Percentiles rank a stretch among this genome's conserved stretches.
Evolutionary conservation across 441 rosid species (phyloP).

Genomic region (Manihot esculenta): DNA sequence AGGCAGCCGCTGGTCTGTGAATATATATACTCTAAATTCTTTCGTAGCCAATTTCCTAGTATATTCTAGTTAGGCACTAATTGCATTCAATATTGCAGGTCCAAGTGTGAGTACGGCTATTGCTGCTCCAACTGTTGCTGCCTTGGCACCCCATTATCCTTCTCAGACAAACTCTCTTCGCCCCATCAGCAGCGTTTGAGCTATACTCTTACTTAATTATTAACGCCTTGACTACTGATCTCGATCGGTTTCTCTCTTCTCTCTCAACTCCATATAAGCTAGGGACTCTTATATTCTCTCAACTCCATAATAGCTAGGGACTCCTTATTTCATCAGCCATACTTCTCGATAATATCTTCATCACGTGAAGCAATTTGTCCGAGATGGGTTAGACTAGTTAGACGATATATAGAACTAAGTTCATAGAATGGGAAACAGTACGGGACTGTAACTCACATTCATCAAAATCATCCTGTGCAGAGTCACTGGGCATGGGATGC

Average conservation of each 20-base stretch:
- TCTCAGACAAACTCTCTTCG: conserved; percentile 14
- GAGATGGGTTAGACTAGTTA: background rate
- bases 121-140: conserved; percentile 11
- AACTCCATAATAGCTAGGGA: background rate
- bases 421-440: conserved; percentile 4
- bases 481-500: conserved; percentile 14
- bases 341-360: background rate
- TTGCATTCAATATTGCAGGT: conserved; percentile 9
- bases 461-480: background rate
- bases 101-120: conserved; percentile 6
- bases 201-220: background rate
- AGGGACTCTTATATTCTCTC: background rate
- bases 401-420: background rate
- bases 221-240: background rate
- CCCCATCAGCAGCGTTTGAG: conserved; percentile 19
- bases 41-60: too few species aligned
- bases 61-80: too few species aligned
- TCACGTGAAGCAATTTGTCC: background rate
- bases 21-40: too few species aligned
- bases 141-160: conserved; percentile 5
- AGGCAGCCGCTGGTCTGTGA: background rate
- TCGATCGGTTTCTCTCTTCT: background rate
- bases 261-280: background rate
- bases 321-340: background rate
- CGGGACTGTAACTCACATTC: conserved; percentile 11